Evolutionary conservation across 768 basidiomycete genomes (phyloP), one percentile per base, ranked within the genome.

Genomic region (Steccherinum ochraceum): DNA sequence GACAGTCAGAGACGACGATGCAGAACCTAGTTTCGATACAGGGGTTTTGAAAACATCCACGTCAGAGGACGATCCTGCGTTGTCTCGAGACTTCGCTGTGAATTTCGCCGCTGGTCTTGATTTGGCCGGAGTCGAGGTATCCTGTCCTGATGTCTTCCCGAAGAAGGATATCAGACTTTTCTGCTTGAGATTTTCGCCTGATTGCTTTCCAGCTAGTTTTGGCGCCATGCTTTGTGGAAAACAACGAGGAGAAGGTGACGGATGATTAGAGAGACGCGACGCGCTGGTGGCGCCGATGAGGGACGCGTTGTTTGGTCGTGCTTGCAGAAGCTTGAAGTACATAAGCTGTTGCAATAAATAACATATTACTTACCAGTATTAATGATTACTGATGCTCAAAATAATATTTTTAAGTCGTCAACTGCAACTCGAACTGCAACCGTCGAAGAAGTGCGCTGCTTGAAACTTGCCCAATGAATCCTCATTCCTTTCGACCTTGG

Each of bases 151-250:
- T 11, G 50, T 47, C 5, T 73, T 70, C 24, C 59, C 67, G 55
- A 89, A 86, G 67, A 80, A 90, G 3, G 81, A 77, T 63, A 80
- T 81, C 7, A 89, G 72, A 57, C 82, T 87, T 61, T 87, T 89
- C 64, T 89, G 88, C 57, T 84, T 87, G 66, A 72, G 64, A 12
- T 59, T 60, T n/a, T 60, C 61, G 0, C 24, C 21, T 5, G 19
- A 5, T 43, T 43, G 41, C 41, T 43, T 43, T 43, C 30, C 30
- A 35, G 30, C 7, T 35, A 35, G 16, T 35, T 35, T 35, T 35
- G 30, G 30, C 16, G 30, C 30, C 30, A 35, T 35, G 7, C 16
- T 35, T 7, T 7, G 16, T 16, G 7, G 7, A 35, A 7, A 35
- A n/a, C n/a, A n/a, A n/a, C n/a, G n/a, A n/a, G n/a, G 30, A 35